Percentiles rank a stretch among this genome's conserved stretches.
Conservation (phyloP, 2,329 filamentous ascomycete species). For the Aspergillus udagawae region DNA sequence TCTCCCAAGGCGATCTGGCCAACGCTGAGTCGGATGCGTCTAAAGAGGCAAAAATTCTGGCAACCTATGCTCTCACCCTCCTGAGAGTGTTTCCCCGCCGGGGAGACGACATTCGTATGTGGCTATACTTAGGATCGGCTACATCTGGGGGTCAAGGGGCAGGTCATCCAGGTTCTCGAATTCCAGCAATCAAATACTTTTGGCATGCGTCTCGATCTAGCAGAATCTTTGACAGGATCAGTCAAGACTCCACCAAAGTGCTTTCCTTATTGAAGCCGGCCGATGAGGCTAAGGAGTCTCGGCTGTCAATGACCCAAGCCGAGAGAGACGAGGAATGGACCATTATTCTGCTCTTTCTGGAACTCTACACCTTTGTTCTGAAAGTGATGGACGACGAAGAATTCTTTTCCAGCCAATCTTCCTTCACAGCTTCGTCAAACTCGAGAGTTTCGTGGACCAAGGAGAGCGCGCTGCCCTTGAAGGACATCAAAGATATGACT, state of each 20-base stretch:
- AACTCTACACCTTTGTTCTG: conserved; percentile 88
- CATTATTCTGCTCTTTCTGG: conserved; percentile 82
- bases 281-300: conserved; percentile 38
- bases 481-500: conserved; percentile 70
- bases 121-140: conserved; percentile 75
- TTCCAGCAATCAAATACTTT: conserved; percentile 76
- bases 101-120: conserved; percentile 90
- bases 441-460: conserved; percentile 52
- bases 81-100: conserved; percentile 77
- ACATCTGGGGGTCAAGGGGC: conserved; percentile 32
- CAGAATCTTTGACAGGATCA: conserved; percentile 55
- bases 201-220: conserved; percentile 66
- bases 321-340: conserved; percentile 72
- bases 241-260: conserved; percentile 54
- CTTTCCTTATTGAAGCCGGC: conserved; percentile 52
- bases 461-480: conserved; percentile 65
- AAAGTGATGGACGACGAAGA: conserved; percentile 96
- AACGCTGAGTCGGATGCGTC: conserved; percentile 35
- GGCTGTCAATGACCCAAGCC: conserved; percentile 23
- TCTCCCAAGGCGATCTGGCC: conserved; percentile 20
- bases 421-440: conserved; percentile 43
- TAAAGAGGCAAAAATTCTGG: conserved; percentile 67
- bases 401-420: conserved; percentile 65
- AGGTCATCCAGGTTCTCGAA: conserved; percentile 28
- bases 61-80: conserved; percentile 81